A percentile compares a stretch with the other conserved stretches of the same genome.
These are phyloP conservation scores for Taiozyma sp. DNA, from an alignment of 1,139 yeast genomes.

Conservation along the genomic window DNA sequence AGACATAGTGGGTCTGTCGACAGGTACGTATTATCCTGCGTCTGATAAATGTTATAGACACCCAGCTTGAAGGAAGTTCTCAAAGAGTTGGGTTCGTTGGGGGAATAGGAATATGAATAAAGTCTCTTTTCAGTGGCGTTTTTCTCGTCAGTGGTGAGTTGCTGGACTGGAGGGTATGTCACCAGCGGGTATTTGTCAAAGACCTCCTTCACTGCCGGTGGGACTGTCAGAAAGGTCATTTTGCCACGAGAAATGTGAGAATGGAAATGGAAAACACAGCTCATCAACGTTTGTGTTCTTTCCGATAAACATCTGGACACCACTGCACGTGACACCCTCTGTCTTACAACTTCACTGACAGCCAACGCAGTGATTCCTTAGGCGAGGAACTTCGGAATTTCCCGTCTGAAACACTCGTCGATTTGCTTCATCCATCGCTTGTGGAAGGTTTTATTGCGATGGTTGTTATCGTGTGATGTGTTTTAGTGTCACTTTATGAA, in stretches of 20 bases:
- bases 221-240: slow-evolving; percentile 29
- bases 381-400: too few species aligned
- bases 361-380: too few species aligned
- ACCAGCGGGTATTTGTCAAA: slow-evolving; percentile 47
- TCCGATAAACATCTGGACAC: too few species aligned
- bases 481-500: too few species aligned
- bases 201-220: slow-evolving; percentile 35
- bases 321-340: too few species aligned
- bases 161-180: slow-evolving; percentile 30
- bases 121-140: slow-evolving; percentile 14
- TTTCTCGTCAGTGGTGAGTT: slow-evolving; percentile 17
- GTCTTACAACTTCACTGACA: too few species aligned
- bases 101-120: slow-evolving; percentile 16
- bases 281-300: too few species aligned
- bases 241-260: neutral
- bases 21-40: slow-evolving; percentile 9
- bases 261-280: too few species aligned
- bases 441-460: too few species aligned
- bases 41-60: slow-evolving; percentile 19
- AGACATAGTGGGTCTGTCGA: slow-evolving; percentile 24
- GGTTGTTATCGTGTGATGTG: too few species aligned
- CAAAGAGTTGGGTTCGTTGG: slow-evolving; percentile 1
- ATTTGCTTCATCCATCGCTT: too few species aligned
- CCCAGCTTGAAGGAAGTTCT: slow-evolving; percentile 17
- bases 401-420: too few species aligned